Percentiles rank a stretch among this genome's conserved stretches.
Conservation (phyloP, 2,329 filamentous ascomycete genomes). For the Dactylellina drechsleri region DNA sequence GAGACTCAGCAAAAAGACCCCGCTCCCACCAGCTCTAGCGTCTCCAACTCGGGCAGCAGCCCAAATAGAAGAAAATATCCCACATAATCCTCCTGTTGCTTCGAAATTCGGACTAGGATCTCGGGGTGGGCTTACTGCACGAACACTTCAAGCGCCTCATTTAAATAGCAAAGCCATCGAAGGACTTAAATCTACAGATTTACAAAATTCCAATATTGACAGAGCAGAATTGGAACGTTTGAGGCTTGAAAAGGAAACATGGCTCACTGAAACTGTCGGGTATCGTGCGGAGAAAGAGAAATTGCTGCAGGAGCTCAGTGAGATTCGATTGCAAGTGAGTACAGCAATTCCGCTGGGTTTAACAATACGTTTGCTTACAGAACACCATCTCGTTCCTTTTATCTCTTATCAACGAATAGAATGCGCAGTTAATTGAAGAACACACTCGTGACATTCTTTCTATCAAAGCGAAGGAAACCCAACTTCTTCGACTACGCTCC, state of each 20-base stretch:
- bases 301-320: slow-evolving; percentile 85
- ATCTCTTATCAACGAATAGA: slow-evolving; percentile 65
- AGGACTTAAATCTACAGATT: slow-evolving; percentile 66
- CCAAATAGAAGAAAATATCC: slow-evolving; percentile 69
- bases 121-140: slow-evolving; percentile 79
- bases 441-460: slow-evolving; percentile 94
- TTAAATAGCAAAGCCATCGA: slow-evolving; percentile 63
- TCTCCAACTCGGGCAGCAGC: slow-evolving; percentile 65
- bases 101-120: slow-evolving; percentile 72
- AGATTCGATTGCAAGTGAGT: slow-evolving; percentile 72
- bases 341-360: slow-evolving; percentile 1
- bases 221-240: slow-evolving; percentile 92
- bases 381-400: slow-evolving; percentile 1
- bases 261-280: slow-evolving; percentile 80
- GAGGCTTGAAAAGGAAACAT: slow-evolving; percentile 80
- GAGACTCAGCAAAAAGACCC: slow-evolving; percentile 32
- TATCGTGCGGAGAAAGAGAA: slow-evolving; percentile 82
- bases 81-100: slow-evolving; percentile 64
- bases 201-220: slow-evolving; percentile 80
- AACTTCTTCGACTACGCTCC: slow-evolving; percentile 87
- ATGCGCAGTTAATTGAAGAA: slow-evolving; percentile 95
- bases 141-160: slow-evolving; percentile 73
- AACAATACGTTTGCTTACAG: slow-evolving; percentile 20
- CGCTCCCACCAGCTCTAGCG: slow-evolving; percentile 67
- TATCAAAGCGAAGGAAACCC: slow-evolving; percentile 98